Percentiles rank a stretch among this genome's conserved stretches.
phyloP scores from a whole-genome alignment of 495 filamentous ascomycete genomes.

The Aspergillus sclerotioniger region DNA sequence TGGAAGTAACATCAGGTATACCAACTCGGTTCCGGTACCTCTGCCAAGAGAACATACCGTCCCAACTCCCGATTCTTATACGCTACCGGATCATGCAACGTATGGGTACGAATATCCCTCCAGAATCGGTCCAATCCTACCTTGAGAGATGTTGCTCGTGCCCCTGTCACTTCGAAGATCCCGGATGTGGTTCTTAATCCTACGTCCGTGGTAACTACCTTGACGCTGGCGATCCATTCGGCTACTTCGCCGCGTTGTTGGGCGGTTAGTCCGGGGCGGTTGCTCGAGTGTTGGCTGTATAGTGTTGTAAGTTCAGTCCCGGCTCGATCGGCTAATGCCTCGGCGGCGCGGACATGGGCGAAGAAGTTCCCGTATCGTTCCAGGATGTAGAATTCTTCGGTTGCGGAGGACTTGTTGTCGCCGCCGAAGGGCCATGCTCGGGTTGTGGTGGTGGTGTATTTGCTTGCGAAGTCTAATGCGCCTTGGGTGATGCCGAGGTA shows the following conservation, averaged over 20 bases:
- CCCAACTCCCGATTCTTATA: constrained; percentile 61
- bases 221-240: constrained; percentile 58
- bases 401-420: constrained; percentile 50
- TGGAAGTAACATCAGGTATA: constrained; percentile 59
- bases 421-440: constrained; percentile 60
- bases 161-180: constrained; percentile 59
- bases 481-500: constrained; percentile 60
- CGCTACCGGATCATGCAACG: constrained; percentile 60
- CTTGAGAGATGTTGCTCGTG: constrained; percentile 50
- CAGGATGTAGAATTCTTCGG: constrained; percentile 62
- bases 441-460: constrained; percentile 51
- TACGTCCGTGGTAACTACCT: constrained; percentile 58
- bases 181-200: constrained; percentile 53
- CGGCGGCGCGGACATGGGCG: constrained; percentile 55
- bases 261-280: constrained; percentile 39
- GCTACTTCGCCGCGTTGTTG: constrained; percentile 54
- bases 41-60: constrained; percentile 47
- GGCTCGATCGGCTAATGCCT: constrained; percentile 53
- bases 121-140: constrained; percentile 60
- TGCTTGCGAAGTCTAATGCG: constrained; percentile 45
- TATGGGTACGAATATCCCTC: constrained; percentile 60
- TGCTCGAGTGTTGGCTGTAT: constrained; percentile 34
- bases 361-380: constrained; percentile 59
- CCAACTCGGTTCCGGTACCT: constrained; percentile 56
- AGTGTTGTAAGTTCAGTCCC: constrained; percentile 42